Conservation (phyloP, 2,329 filamentous ascomycete genomes). For the Alternaria dauci region DNA sequence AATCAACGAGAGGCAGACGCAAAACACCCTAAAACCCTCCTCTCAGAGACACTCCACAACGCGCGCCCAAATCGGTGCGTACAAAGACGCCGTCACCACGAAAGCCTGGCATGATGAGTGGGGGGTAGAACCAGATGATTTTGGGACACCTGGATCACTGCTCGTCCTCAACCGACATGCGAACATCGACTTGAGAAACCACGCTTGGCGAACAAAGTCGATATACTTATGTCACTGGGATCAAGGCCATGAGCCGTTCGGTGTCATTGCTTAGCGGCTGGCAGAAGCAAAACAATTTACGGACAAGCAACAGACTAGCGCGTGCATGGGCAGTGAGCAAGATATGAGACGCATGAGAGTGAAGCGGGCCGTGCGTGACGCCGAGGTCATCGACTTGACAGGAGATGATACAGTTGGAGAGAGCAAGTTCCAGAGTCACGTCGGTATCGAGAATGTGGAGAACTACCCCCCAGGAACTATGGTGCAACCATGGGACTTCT, state of each 20-base stretch:
- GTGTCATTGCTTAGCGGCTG: slow-evolving; percentile 8
- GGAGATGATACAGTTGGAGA: background rate
- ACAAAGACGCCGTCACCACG: background rate
- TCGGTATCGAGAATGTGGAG: background rate
- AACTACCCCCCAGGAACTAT: background rate
- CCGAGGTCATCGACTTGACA: slow-evolving; percentile 11
- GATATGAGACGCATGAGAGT: slow-evolving; percentile 5
- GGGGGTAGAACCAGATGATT: slow-evolving; percentile 4
- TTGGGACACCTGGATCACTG: slow-evolving; percentile 5
- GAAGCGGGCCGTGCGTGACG: slow-evolving; percentile 1
- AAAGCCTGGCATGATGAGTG: slow-evolving; percentile 16
- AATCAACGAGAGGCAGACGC: background rate
- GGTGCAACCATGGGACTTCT: background rate
- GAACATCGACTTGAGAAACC: slow-evolving; percentile 9
- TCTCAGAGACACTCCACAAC: background rate
- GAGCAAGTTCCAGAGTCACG: background rate
- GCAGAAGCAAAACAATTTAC: background rate
- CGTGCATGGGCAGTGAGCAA: background rate
- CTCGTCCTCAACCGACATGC: slow-evolving; percentile 10
- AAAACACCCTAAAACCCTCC: background rate
- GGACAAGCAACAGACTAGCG: background rate
- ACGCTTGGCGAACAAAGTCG: background rate
- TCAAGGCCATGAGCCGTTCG: slow-evolving; percentile 11
- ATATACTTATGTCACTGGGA: slow-evolving; percentile 14
- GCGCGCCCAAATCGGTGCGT: background rate